Percentiles rank a stretch among this genome's conserved stretches.
phyloP scores from a whole-genome alignment of 371 early-diverging fungal genomes.

The Saksenaea vasiformis region DNA sequence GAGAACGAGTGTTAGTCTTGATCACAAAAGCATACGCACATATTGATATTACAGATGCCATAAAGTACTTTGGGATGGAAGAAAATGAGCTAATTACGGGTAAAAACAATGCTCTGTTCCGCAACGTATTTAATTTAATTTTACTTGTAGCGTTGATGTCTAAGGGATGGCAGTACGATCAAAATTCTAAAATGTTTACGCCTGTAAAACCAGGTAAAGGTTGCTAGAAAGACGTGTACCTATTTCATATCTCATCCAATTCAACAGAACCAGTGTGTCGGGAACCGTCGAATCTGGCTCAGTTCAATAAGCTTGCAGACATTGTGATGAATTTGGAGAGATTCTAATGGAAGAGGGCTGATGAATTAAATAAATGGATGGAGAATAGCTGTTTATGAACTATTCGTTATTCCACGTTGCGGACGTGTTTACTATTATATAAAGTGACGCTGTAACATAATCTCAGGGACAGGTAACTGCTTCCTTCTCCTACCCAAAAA shows the following conservation, averaged over 20 bases:
- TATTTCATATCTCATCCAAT: neutral
- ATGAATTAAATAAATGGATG: neutral
- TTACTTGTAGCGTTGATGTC: neutral
- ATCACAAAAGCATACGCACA: constrained; percentile 25
- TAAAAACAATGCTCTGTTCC: neutral
- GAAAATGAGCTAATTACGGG: constrained; percentile 25
- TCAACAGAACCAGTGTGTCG: neutral
- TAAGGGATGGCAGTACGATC: constrained; percentile 7
- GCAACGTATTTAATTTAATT: neutral
- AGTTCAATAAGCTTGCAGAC: constrained; percentile 3
- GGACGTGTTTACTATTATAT: no score
- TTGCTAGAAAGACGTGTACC: neutral
- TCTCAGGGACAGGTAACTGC: no score
- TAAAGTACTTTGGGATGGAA: constrained; percentile 26
- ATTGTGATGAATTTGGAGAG: constrained; percentile 6
- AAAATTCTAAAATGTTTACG: neutral
- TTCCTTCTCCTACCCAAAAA: no score
- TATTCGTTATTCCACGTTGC: no score
- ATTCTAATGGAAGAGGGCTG: neutral
- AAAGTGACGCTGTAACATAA: no score
- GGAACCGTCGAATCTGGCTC: neutral
- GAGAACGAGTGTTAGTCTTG: constrained; percentile 16
- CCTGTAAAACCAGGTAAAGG: neutral
- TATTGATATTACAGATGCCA: constrained; percentile 22
- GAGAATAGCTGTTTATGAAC: neutral